Evolutionary conservation across 106 monocot species (phyloP), one percentile per base, ranked within the genome.

Genomic region (Gastrodia elata): DNA sequence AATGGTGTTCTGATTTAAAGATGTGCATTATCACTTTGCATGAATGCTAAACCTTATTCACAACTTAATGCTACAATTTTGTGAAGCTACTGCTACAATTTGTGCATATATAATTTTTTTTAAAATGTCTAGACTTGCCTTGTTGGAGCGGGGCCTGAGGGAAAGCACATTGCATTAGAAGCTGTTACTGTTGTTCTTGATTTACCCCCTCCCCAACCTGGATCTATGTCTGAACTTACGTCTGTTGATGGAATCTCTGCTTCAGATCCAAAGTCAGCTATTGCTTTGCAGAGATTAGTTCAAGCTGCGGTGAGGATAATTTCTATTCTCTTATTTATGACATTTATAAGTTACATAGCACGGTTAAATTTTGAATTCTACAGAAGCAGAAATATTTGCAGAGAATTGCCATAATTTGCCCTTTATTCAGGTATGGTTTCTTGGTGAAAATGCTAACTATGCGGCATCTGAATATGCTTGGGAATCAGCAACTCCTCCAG

Each of bases 381-480:
- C 32, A 32, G 36, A 35, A n/a, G n/a, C 34, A 67, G 34, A 67
- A 67, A 67, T 67, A 67, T 20, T 9, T 15, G 38, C 18, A 37
- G 36, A 67, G 35, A 65, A 33, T 65, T 11, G 33, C 33, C 13
- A 34, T 65, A 34, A 20, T 64, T 75, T 38, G 37, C 48, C 39
- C 68, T 48, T 41, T 38, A 64, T 72, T 26, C 65, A 97, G 97
- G 93, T 97, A 11, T 97, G 97, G 97, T 97, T 97, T 78, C 88
- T 97, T 59, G 93, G 97, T 69, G 93, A 97, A 91, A 97, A 97
- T 87, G 97, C 93, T 75, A 97, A 97, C 78, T 97, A 97, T 87
- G 97, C 97, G 84, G 97, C 97, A 65, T 93, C 92, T 44, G 97
- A 97, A 71, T 97, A 97, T 88, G 97, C 97, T 27, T 97, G 97